phyloP scores from a whole-genome alignment of 2,329 filamentous ascomycete genomes.

The Lecanicillium sp. region DNA sequence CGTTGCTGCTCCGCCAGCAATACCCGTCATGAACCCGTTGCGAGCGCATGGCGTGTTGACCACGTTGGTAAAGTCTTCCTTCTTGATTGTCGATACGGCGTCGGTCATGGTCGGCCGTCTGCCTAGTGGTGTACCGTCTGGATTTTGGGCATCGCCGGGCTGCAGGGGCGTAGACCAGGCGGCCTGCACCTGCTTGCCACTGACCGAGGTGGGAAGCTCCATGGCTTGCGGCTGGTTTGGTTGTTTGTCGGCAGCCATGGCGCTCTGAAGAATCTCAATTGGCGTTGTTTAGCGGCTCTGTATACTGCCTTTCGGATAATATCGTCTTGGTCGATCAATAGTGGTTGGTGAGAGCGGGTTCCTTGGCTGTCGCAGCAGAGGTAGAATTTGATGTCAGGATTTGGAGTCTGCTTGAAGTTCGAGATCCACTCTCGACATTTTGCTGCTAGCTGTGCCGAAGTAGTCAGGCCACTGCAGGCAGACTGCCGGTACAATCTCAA shows the following conservation, averaged over 20 bases:
- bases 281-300: constrained; percentile 3
- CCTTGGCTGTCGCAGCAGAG: not conserved
- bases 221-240: not conserved
- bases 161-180: constrained; percentile 9
- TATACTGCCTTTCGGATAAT: too few species aligned
- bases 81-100: constrained; percentile 60
- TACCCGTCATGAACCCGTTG: constrained; percentile 76
- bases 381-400: not conserved
- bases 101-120: constrained; percentile 44
- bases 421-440: constrained; percentile 5
- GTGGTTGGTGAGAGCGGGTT: not conserved
- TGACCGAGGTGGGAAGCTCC: constrained; percentile 8
- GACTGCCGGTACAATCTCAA: too few species aligned
- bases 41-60: constrained; percentile 79
- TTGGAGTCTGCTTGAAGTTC: not conserved
- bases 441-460: too few species aligned
- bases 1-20: constrained; percentile 69
- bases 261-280: not conserved
- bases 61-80: constrained; percentile 63
- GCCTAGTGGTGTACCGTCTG: constrained; percentile 17
- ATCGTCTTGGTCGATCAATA: not conserved
- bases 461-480: too few species aligned
- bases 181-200: constrained; percentile 5
- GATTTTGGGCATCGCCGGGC: constrained; percentile 14
- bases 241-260: constrained; percentile 4